Percentiles rank a stretch among this genome's conserved stretches.
Evolutionary conservation across 2,329 filamentous ascomycete species (phyloP).

Genomic region (Pezicula rhizophila): DNA sequence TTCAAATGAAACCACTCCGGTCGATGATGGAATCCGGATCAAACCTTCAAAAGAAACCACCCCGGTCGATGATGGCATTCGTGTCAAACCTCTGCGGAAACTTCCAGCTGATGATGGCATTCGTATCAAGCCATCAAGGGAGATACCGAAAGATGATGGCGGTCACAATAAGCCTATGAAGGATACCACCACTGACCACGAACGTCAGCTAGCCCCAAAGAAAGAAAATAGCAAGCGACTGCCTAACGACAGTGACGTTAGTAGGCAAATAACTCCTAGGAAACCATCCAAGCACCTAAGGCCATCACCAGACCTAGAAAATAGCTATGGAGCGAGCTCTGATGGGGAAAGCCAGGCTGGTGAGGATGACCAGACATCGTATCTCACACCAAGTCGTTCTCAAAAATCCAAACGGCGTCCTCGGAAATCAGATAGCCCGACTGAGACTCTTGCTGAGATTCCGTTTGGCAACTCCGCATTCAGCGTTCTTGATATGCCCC

Average conservation of each 20-base stretch:
- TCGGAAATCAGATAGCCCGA: conserved; percentile 16
- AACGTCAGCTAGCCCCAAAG: not conserved
- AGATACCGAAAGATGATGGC: not conserved
- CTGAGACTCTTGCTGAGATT: conserved; percentile 51
- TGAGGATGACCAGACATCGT: conserved; percentile 15
- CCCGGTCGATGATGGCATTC: conserved; percentile 33
- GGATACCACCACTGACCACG: conserved; percentile 4
- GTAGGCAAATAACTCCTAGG: conserved; percentile 10
- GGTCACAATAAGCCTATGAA: conserved; percentile 7
- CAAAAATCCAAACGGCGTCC: conserved; percentile 13
- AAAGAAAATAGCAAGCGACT: conserved; percentile 7
- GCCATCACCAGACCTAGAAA: conserved; percentile 11
- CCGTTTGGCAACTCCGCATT: conserved; percentile 63
- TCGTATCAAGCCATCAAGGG: conserved; percentile 22
- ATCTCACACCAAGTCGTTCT: conserved; percentile 17
- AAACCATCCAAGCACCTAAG: conserved; percentile 17
- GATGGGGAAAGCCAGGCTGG: conserved; percentile 9
- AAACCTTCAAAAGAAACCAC: conserved; percentile 17
- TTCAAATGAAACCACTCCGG: conserved; percentile 8
- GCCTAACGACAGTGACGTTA: conserved; percentile 4
- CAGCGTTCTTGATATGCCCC: conserved; percentile 53
- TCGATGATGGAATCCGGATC: conserved; percentile 27
- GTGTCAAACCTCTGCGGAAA: conserved; percentile 20
- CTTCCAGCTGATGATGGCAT: conserved; percentile 33
- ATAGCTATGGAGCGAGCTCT: conserved; percentile 9